Percentiles rank a stretch among this genome's conserved stretches.
Evolutionary conservation across 306 rosid genomes (phyloP).

Genomic region (Ceratonia siliqua): DNA sequence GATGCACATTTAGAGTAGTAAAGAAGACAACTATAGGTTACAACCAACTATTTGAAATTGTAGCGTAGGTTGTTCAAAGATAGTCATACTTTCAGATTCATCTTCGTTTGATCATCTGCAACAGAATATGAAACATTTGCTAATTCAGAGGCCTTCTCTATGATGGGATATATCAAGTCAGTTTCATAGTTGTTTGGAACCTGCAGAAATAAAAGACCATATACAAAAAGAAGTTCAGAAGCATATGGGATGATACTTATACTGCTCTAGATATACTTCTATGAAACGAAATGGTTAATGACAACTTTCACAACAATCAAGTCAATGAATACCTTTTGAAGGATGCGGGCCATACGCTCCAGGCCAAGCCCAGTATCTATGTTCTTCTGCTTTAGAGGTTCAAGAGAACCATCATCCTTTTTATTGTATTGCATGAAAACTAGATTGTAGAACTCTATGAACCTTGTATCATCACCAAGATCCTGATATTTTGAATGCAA

Average conservation of each 20-base stretch:
- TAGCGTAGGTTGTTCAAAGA: constrained; percentile 20
- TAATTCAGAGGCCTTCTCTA: constrained; percentile 70
- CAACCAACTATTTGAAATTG: constrained; percentile 23
- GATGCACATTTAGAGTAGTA: not conserved
- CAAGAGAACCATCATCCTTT: constrained; percentile 81
- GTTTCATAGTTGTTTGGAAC: constrained; percentile 94
- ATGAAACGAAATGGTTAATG: constrained; percentile 4
- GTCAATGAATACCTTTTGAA: constrained; percentile 66
- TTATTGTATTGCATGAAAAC: constrained; percentile 97
- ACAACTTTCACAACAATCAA: constrained; percentile 20
- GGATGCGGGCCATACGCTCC: constrained; percentile 94
- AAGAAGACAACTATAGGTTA: constrained; percentile 23
- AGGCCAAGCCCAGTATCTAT: constrained; percentile 97
- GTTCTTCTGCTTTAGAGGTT: constrained; percentile 88
- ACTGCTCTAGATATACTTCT: not conserved
- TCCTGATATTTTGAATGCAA: constrained; percentile 69
- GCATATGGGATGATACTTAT: constrained; percentile 27
- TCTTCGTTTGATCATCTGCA: constrained; percentile 69
- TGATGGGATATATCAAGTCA: constrained; percentile 92
- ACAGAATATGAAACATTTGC: constrained; percentile 68
- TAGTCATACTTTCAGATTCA: constrained; percentile 67
- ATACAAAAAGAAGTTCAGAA: constrained; percentile 24
- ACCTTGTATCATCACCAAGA: constrained; percentile 83
- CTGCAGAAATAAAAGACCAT: constrained; percentile 52
- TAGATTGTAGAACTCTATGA: constrained; percentile 88